Evolutionary conservation across 2,329 filamentous ascomycete species (phyloP).

Genomic region (Rhinocladiella similis): DNA sequence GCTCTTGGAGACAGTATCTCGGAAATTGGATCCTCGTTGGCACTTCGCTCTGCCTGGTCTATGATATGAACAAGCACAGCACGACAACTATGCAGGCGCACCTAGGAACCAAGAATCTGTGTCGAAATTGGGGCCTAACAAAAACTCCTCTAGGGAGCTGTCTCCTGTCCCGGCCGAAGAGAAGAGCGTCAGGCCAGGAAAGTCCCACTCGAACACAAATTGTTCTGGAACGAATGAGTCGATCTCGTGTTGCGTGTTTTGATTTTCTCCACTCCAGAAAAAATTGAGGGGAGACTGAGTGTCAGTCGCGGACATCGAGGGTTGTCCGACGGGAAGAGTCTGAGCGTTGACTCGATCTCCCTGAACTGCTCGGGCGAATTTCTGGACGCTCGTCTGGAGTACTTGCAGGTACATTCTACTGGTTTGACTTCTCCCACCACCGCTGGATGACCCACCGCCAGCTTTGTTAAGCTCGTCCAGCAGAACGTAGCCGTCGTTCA

Average conservation of each 20-base stretch:
- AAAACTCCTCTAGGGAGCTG: conserved; percentile 49
- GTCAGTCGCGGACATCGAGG: neutral
- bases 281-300: conserved; percentile 28
- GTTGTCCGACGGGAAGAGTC: neutral
- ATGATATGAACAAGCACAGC: neutral
- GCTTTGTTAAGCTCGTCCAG: conserved; percentile 44
- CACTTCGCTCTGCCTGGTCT: neutral
- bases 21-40: conserved; percentile 2
- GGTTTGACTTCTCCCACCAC: conserved; percentile 39
- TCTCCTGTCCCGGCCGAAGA: conserved; percentile 51
- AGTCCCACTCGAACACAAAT: conserved; percentile 61
- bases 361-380: conserved; percentile 50
- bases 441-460: conserved; percentile 27
- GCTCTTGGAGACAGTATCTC: neutral
- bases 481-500: conserved; percentile 46
- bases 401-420: conserved; percentile 53
- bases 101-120: conserved; percentile 16
- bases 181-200: conserved; percentile 55
- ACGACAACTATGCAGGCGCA: conserved; percentile 35
- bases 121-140: conserved; percentile 25
- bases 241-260: conserved; percentile 46
- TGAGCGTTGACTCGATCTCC: conserved; percentile 22
- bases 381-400: conserved; percentile 51
- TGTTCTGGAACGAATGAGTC: conserved; percentile 57
- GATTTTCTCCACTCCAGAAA: conserved; percentile 38